These are phyloP conservation scores for Boletus eberwhitei DNA, from an alignment of 768 basidiomycete genomes.

Conservation along the genomic window DNA sequence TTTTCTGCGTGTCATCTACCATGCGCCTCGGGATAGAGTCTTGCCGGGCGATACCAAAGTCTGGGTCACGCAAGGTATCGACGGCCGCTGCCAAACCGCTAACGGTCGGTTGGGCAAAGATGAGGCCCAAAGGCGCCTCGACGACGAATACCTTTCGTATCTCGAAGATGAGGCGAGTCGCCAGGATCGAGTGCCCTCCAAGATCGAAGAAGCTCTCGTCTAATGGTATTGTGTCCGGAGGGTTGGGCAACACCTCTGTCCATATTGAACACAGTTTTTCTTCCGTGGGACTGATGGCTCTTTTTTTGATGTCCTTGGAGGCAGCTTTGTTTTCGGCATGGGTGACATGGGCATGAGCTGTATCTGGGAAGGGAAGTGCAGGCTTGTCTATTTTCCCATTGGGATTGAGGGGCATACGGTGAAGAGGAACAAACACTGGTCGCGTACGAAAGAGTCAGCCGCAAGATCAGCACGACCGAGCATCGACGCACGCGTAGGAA, in stretches of 20 bases:
- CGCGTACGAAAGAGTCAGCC: constrained; percentile 1
- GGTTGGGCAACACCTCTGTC: constrained; percentile 73
- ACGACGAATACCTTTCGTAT: constrained; percentile 90
- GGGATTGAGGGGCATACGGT: constrained; percentile 95
- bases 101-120: constrained; percentile 91
- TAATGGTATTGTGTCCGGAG: constrained; percentile 72
- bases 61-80: constrained; percentile 70
- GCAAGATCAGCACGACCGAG: not conserved
- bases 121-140: constrained; percentile 84
- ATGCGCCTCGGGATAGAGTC: constrained; percentile 20
- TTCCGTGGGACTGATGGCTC: constrained; percentile 64
- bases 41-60: constrained; percentile 65
- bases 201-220: constrained; percentile 98
- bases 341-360: constrained; percentile 55
- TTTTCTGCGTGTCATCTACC: constrained; percentile 14
- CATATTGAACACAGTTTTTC: constrained; percentile 82
- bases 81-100: constrained; percentile 70
- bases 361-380: constrained; percentile 97
- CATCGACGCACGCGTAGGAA: constrained; percentile 72
- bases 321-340: constrained; percentile 38
- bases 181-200: constrained; percentile 97
- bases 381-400: constrained; percentile 99
- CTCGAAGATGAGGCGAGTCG: constrained; percentile 95
- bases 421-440: constrained; percentile 89
- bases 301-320: constrained; percentile 30